phyloP scores from a whole-genome alignment of 2,329 filamentous ascomycete genomes.

The Emergomyces orientalis region DNA sequence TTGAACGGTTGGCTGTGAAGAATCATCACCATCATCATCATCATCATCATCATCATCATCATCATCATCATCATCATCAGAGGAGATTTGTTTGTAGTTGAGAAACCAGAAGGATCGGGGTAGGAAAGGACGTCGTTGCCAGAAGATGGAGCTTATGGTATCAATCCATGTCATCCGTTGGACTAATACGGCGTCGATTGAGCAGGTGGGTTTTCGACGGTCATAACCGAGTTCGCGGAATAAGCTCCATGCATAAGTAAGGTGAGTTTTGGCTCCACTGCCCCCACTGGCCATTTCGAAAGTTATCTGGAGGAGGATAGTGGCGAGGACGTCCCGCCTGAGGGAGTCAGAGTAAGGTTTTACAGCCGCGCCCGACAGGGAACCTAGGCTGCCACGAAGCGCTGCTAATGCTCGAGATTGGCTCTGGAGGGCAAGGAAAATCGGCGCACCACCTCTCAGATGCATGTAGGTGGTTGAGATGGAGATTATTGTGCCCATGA shows the following conservation, averaged over 20 bases:
- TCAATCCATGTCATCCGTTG: slow-evolving; percentile 5
- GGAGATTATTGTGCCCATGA: slow-evolving; percentile 6
- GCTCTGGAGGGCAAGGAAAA: slow-evolving; percentile 1
- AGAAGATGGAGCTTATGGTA: slow-evolving; percentile 4
- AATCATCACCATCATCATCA: background rate
- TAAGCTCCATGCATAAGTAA: slow-evolving; percentile 4
- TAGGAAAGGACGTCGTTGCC: slow-evolving; percentile 2
- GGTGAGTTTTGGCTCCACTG: background rate
- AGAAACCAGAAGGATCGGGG: slow-evolving; percentile 4
- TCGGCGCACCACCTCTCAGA: background rate
- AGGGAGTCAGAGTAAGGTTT: background rate
- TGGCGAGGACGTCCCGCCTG: slow-evolving; percentile 5
- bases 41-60: background rate
- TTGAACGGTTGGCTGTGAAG: slow-evolving; percentile 3
- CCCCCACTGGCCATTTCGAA: slow-evolving; percentile 6
- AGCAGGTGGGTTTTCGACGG: background rate
- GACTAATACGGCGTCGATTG: background rate
- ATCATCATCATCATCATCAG: background rate
- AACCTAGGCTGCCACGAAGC: slow-evolving; percentile 1
- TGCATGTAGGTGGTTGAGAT: slow-evolving; percentile 6
- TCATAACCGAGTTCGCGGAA: slow-evolving; percentile 5
- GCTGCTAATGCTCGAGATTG: slow-evolving; percentile 5
- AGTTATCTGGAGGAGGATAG: slow-evolving; percentile 4
- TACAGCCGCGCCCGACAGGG: background rate
- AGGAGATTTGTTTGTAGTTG: background rate